Evolutionary conservation across 768 basidiomycete species (phyloP).

Genomic region (Leccinum boreale): DNA sequence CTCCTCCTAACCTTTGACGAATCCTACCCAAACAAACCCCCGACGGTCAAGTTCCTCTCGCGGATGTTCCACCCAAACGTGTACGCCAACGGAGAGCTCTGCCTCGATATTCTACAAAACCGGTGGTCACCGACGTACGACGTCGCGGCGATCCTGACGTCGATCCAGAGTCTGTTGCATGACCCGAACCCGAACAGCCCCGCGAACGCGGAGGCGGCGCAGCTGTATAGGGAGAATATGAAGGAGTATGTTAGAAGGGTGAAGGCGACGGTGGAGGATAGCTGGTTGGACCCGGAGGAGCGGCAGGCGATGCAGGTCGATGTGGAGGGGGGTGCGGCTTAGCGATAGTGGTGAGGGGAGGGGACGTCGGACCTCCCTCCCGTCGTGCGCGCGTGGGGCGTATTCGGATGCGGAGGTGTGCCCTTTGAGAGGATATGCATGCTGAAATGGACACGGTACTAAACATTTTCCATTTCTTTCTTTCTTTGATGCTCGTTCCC

Average conservation of each 20-base stretch:
- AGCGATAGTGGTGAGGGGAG: background rate
- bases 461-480: background rate
- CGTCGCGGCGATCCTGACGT: conserved; percentile 96
- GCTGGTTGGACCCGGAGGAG: conserved; percentile 83
- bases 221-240: conserved; percentile 95
- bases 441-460: conserved; percentile 3
- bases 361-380: too few relatives aligned
- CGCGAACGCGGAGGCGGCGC: conserved; percentile 97
- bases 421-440: background rate
- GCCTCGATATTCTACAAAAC: conserved; percentile 97
- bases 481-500: conserved; percentile 4
- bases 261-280: conserved; percentile 90
- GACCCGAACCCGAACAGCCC: conserved; percentile 99
- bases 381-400: background rate
- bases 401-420: background rate
- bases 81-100: conserved; percentile 97
- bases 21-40: conserved; percentile 97
- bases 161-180: conserved; percentile 91
- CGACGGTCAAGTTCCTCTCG: conserved; percentile 94
- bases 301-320: conserved; percentile 55
- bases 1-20: conserved; percentile 95
- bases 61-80: conserved; percentile 99
- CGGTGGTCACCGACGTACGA: conserved; percentile 99
- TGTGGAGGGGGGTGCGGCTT: conserved; percentile 14
- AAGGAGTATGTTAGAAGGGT: conserved; percentile 96